Evolutionary conservation across 805 yeast genomes (phyloP), one percentile per base, ranked within the genome.

Genomic region (Metschnikowia kofuensis): DNA sequence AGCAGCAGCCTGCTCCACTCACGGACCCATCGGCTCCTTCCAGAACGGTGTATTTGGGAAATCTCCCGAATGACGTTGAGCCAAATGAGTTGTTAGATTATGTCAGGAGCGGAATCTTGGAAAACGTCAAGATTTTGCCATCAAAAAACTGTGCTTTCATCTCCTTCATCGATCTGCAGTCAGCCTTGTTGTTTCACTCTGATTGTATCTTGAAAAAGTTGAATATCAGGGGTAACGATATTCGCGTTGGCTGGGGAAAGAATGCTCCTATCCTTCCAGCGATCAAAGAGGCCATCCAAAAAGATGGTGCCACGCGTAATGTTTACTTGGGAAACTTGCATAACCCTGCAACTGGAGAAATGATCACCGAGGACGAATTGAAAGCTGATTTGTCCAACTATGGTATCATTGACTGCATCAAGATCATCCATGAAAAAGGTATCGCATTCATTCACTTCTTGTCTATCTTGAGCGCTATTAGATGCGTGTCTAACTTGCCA

Each of bases 181-280:
- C 94, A 30, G 97, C 98, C 0, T 75, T 89, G 51, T 79, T 89
- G 55, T 94, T 94, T 71, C 97, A 90, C 67, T 88, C 96, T 0
- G 97, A 91, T 70, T 95, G 96, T 36, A 85, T 88, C 44, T 76
- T 92, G 63, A 89, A 89, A 63, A 82, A 91, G 63, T 75, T 91
- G 54, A 81, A 85, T 38, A 86, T 94, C 51, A 83, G 82, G 57
- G 90, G 89, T 40, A 83, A 85, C 56, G 96, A 88, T 60, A 81
- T 91, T 49, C 81, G 89, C 61, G 79, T 92, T 51, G 96, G 97
- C 11, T 94, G 98, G 98, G 97, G 96, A 16, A 86, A 86, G 56
- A 82, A 89, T 36, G 75, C 85, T 2, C 82, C 87, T 1, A 80
- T 90, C 34, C 83, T 82, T 50, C 87, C 95, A 1, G 76, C 85